Evolutionary conservation across 1,284 basidiomycete genomes (phyloP).

Genomic region (Ganoderma multipileum): DNA sequence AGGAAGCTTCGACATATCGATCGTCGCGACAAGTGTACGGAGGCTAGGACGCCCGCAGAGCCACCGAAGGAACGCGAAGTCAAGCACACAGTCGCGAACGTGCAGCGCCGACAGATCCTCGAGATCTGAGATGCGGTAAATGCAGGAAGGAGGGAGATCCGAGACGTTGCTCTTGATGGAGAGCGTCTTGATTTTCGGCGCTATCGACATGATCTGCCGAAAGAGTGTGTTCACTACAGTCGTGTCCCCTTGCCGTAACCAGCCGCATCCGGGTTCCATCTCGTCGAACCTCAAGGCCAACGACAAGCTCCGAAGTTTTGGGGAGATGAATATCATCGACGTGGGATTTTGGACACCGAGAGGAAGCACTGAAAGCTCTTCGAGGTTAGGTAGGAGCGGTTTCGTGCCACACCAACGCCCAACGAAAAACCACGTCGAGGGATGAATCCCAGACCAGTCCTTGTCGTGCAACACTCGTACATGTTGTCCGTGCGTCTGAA

Average conservation of each 20-base stretch:
- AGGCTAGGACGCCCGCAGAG: not conserved
- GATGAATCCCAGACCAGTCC: not conserved
- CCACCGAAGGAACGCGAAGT: not conserved
- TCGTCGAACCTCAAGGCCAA: not conserved
- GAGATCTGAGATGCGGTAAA: not conserved
- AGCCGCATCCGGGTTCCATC: not conserved
- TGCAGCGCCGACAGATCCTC: not conserved
- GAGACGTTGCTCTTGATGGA: not conserved
- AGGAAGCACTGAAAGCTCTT: not conserved
- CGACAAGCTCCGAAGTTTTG: not conserved
- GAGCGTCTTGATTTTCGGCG: not conserved
- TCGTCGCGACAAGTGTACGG: not conserved
- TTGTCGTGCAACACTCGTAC: not conserved
- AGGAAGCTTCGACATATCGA: not conserved
- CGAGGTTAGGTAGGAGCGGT: not conserved
- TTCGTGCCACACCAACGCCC: not conserved
- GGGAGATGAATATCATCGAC: not conserved
- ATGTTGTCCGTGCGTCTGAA: not conserved
- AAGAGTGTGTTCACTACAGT: not conserved
- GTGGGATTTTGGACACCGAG: not conserved
- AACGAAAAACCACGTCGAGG: not conserved
- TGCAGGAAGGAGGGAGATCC: not conserved
- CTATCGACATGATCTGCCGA: not conserved
- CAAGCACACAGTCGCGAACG: not conserved
- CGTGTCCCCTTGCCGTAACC: not conserved